Conservation (phyloP, 1,284 basidiomycete genomes). For the Pterulicium gracile region DNA sequence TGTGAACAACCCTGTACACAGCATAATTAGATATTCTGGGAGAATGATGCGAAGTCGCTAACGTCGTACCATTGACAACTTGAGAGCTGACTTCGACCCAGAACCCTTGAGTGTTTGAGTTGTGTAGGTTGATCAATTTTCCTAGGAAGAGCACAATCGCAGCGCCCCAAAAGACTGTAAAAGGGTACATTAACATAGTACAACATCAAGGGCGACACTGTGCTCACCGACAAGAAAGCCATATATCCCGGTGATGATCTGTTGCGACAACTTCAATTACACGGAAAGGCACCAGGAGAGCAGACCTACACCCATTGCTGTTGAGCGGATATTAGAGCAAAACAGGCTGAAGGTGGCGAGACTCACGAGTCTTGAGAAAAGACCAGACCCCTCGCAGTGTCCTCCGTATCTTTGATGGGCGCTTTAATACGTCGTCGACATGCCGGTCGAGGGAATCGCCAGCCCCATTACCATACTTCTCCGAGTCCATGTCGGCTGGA, state of each 20-base stretch:
- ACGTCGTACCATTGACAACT: conserved; percentile 55
- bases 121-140: conserved; percentile 61
- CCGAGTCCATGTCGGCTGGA: conserved; percentile 22
- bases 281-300: background rate
- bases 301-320: too few relatives aligned
- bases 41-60: background rate
- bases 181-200: conserved; percentile 2
- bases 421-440: conserved; percentile 67
- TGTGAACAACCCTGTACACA: conserved; percentile 56
- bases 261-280: too few relatives aligned
- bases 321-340: too few relatives aligned
- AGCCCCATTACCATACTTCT: conserved; percentile 17
- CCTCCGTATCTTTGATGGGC: conserved; percentile 50
- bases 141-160: conserved; percentile 72
- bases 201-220: background rate
- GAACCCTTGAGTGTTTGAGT: conserved; percentile 49
- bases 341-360: conserved; percentile 14
- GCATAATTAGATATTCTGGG: conserved; percentile 1
- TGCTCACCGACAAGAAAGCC: conserved; percentile 62
- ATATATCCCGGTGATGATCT: conserved; percentile 71
- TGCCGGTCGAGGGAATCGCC: conserved; percentile 67
- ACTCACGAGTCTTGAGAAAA: conserved; percentile 73
- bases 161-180: conserved; percentile 60
- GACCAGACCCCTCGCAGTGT: conserved; percentile 69
- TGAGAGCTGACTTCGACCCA: conserved; percentile 77